Percentiles rank a stretch among this genome's conserved stretches.
phyloP scores from a whole-genome alignment of 1,284 basidiomycete species.

The Pholiota adiposa region DNA sequence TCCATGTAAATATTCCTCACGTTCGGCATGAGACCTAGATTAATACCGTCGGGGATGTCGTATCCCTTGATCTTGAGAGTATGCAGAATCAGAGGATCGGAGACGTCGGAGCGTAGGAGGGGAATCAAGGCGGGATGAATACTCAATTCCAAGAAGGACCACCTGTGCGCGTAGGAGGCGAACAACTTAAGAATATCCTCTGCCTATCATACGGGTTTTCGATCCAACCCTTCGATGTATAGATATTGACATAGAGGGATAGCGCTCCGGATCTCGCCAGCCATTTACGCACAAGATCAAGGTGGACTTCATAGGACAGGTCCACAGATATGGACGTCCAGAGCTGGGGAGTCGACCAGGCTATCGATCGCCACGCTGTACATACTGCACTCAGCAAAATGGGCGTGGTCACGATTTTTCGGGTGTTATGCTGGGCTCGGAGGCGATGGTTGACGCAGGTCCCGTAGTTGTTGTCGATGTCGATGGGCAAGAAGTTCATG shows the following conservation, averaged over 20 bases:
- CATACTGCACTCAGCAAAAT: neutral
- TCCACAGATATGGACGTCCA: neutral
- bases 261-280: neutral
- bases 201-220: neutral
- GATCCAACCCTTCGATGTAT: no score
- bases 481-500: neutral
- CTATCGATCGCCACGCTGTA: neutral
- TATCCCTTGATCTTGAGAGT: neutral
- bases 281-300: neutral
- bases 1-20: neutral
- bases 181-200: neutral
- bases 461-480: no score
- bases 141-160: neutral
- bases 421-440: no score
- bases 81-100: neutral
- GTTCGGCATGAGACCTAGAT: neutral
- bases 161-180: neutral
- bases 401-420: neutral
- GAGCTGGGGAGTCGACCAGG: neutral
- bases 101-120: neutral
- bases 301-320: neutral
- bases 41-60: neutral
- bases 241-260: neutral
- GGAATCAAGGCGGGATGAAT: neutral
- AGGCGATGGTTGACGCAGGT: no score